These are phyloP conservation scores for Termitomyces sp. DNA, from an alignment of 768 basidiomycete genomes.

Conservation along the genomic window DNA sequence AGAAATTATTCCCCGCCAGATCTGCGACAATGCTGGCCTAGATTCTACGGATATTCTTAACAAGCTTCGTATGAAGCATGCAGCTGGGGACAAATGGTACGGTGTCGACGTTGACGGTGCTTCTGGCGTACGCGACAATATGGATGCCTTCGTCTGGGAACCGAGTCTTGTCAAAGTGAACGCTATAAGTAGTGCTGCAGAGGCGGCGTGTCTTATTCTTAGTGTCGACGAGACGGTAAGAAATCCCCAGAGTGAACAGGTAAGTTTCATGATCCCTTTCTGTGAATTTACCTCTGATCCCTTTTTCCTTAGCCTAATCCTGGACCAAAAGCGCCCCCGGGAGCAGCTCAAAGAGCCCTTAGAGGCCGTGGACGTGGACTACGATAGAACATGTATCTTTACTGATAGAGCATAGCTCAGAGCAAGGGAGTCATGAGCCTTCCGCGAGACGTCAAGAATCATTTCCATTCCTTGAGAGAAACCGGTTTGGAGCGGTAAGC, in stretches of 20 bases:
- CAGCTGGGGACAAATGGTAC: slow-evolving; percentile 81
- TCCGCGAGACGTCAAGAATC: slow-evolving; percentile 52
- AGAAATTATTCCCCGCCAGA: slow-evolving; percentile 96
- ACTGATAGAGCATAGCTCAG: neutral
- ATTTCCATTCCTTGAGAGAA: slow-evolving; percentile 80
- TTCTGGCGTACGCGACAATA: slow-evolving; percentile 89
- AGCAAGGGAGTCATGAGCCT: slow-evolving; percentile 5
- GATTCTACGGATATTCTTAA: slow-evolving; percentile 97
- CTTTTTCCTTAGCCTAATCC: slow-evolving; percentile 53
- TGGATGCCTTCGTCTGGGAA: slow-evolving; percentile 99
- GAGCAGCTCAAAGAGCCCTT: slow-evolving; percentile 80
- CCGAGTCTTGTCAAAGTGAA: slow-evolving; percentile 94
- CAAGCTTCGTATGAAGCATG: slow-evolving; percentile 96
- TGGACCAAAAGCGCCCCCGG: slow-evolving; percentile 90
- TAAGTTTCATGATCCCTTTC: slow-evolving; percentile 30
- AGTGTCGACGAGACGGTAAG: slow-evolving; percentile 97
- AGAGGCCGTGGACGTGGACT: slow-evolving; percentile 80
- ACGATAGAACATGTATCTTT: slow-evolving; percentile 37
- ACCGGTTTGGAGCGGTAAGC: slow-evolving; percentile 68
- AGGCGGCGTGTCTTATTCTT: slow-evolving; percentile 93
- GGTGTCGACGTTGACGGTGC: slow-evolving; percentile 92
- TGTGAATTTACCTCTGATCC: neutral
- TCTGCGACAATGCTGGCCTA: slow-evolving; percentile 96
- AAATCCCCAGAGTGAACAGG: slow-evolving; percentile 91
- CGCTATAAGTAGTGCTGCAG: slow-evolving; percentile 91